These are phyloP conservation scores for Salix purpurea DNA, from an alignment of 345 rosid species.

Conservation along the genomic window DNA sequence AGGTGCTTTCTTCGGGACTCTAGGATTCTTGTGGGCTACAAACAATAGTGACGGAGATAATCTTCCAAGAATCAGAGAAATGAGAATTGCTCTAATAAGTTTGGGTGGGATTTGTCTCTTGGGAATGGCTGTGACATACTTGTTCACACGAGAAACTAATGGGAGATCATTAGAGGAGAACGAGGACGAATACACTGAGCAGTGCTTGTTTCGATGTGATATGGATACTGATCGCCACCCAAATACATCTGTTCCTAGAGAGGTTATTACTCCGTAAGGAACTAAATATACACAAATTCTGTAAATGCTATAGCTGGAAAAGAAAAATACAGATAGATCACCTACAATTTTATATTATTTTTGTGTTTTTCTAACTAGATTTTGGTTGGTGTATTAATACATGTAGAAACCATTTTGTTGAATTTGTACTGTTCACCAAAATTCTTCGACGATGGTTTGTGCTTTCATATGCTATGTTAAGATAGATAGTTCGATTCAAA, in stretches of 20 bases:
- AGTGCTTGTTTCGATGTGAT: neutral
- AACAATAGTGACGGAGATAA: neutral
- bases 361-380: neutral
- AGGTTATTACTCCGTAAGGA: neutral
- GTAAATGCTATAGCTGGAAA: neutral
- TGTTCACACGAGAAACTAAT: constrained; percentile 58
- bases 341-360: neutral
- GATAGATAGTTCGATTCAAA: no score
- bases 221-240: neutral
- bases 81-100: constrained; percentile 35
- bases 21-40: constrained; percentile 57
- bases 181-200: constrained; percentile 25
- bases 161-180: constrained; percentile 72
- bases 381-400: neutral
- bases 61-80: constrained; percentile 14
- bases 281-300: neutral
- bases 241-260: neutral
- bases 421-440: no score
- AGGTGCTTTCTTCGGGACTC: constrained; percentile 64
- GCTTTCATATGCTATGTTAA: no score
- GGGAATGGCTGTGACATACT: constrained; percentile 46
- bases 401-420: neutral
- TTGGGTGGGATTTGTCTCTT: constrained; percentile 53
- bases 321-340: neutral
- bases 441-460: no score